A percentile compares a stretch with the other conserved stretches of the same genome.
These are phyloP conservation scores for Microstroma glucosiphilum DNA, from an alignment of 1,284 basidiomycete genomes.

Conservation along the genomic window DNA sequence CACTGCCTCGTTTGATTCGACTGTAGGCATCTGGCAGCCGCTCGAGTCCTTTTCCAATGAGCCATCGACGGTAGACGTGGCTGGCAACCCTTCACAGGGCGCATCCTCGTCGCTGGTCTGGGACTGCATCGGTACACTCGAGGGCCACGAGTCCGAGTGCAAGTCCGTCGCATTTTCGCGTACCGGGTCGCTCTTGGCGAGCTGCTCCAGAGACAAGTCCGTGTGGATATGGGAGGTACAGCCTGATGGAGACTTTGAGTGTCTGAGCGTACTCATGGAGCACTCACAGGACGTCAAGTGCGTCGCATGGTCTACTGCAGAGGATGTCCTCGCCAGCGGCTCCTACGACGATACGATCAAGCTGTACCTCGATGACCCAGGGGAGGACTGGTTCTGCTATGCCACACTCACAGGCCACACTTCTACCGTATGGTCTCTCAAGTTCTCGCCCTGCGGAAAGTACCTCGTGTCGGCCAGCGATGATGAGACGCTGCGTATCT, in stretches of 20 bases:
- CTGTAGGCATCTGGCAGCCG: constrained; percentile 80
- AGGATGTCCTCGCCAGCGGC: constrained; percentile 92
- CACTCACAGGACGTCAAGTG: constrained; percentile 95
- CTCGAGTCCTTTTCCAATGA: constrained; percentile 32
- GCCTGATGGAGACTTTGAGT: constrained; percentile 76
- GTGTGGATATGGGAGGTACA: constrained; percentile 97
- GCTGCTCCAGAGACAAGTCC: constrained; percentile 89
- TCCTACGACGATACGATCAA: constrained; percentile 97
- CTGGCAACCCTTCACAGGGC: background rate
- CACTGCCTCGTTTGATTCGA: constrained; percentile 89
- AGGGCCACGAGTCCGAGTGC: constrained; percentile 97
- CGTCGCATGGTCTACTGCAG: constrained; percentile 86
- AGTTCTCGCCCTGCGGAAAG: constrained; percentile 68
- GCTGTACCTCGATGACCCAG: constrained; percentile 86
- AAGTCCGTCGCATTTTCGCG: constrained; percentile 83
- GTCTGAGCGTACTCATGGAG: constrained; percentile 91
- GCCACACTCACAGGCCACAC: constrained; percentile 71
- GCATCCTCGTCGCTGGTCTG: constrained; percentile 48
- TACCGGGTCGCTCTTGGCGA: constrained; percentile 75
- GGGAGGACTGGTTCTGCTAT: constrained; percentile 89
- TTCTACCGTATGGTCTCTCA: constrained; percentile 80
- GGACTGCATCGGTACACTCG: constrained; percentile 80
- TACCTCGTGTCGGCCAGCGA: constrained; percentile 76
- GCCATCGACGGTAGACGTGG: background rate
- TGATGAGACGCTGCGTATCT: constrained; percentile 64